These are phyloP conservation scores for Thermomyces lanuginosus DNA, from an alignment of 2,329 filamentous ascomycete genomes.

Conservation along the genomic window DNA sequence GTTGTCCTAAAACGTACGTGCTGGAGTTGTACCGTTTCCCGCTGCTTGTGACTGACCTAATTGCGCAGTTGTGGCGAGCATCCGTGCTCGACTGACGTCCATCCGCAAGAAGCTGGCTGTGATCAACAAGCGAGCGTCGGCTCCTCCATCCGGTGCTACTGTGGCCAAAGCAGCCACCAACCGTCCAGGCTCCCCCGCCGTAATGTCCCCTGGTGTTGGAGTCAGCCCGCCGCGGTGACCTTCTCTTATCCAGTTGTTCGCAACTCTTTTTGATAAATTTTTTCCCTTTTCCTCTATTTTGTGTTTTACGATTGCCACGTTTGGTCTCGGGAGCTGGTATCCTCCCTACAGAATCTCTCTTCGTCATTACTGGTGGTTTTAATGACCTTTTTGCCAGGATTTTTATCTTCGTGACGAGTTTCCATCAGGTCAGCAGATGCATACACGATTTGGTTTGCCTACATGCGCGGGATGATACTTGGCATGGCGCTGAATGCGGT, in stretches of 20 bases:
- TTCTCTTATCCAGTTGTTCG: background rate
- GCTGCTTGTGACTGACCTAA: slow-evolving; percentile 1
- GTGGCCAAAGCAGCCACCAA: slow-evolving; percentile 16
- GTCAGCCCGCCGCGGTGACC: slow-evolving; percentile 20
- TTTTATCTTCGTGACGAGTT: no score
- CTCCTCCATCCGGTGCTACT: slow-evolving; percentile 17
- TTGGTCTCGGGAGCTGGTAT: slow-evolving; percentile 7
- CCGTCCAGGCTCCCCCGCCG: slow-evolving; percentile 16
- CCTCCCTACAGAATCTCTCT: no score
- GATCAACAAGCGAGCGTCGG: slow-evolving; percentile 32
- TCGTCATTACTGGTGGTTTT: no score
- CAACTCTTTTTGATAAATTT: slow-evolving; percentile 1
- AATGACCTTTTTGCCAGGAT: no score
- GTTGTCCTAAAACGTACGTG: slow-evolving; percentile 35
- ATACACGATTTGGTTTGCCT: no score
- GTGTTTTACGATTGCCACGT: slow-evolving; percentile 2
- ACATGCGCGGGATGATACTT: no score
- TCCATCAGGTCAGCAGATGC: no score
- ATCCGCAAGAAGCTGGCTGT: slow-evolving; percentile 34
- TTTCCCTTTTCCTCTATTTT: slow-evolving; percentile 3
- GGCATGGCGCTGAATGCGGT: no score
- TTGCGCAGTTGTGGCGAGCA: slow-evolving; percentile 31
- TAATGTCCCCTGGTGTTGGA: slow-evolving; percentile 9
- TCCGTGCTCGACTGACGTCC: slow-evolving; percentile 31
- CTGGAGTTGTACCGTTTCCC: background rate